Evolutionary conservation across 148 eudicot genomes (phyloP), one percentile per base, ranked within the genome.

Genomic region (Dianthus caryophyllus): DNA sequence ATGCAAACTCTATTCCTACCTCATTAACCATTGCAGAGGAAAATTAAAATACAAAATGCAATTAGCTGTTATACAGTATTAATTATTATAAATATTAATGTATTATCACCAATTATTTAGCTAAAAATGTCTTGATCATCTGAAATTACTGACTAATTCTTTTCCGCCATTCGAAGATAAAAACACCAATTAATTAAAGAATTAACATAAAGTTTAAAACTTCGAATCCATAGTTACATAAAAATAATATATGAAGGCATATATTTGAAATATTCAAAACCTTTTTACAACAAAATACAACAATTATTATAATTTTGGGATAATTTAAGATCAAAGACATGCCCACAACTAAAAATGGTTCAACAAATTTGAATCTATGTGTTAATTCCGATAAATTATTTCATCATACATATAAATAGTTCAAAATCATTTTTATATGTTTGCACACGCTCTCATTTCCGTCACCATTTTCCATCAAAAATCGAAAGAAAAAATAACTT

Each of bases 271-370:
- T 5, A 22, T 3, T 52, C 27, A 52, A 52, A 52, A 52, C 56
- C 15, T 50, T 22, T 22, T 18, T 53, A 53, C 6, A 51, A 33
- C 8, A 2, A 53, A 21, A 21, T 21, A 4, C 15, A 53, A 53
- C 57, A 53, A 4, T 41, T 41, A 41, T 9, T 41, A 9, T 13
- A 41, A 41, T 39, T 62, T 39, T 17, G 31, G 30, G 24, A 14
- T 24, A 44, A 24, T 66, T 64, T 21, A 38, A 44, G 68, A 15
- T 67, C 46, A 68, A 59, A 67, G 56, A 67, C 72, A 63, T 74
- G 77, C 21, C 18, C 20, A 33, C 71, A 54, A 67, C 39, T 25
- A 60, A 25, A 57, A 53, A 30, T 22, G 39, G 56, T 49, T 15
- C 12, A n/a, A 21, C 46, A 60, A 60, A 30, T 30, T 27, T 18